These are phyloP conservation scores for Trichophyton schoenleinii DNA, from an alignment of 2,329 filamentous ascomycete genomes.

Conservation along the genomic window DNA sequence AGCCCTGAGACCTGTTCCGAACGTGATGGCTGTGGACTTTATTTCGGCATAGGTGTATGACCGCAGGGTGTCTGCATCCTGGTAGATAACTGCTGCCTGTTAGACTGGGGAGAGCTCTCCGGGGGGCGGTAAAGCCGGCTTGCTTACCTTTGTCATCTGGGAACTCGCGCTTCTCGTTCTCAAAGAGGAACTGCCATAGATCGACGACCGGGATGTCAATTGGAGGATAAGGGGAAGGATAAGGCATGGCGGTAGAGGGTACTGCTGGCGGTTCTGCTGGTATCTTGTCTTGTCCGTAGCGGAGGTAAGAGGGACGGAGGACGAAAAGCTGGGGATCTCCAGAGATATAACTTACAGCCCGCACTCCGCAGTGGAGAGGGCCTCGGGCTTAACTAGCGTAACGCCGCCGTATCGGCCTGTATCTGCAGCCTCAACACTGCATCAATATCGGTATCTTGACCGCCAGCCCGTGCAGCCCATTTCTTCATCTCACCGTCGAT, in stretches of 20 bases:
- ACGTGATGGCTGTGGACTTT: conserved; percentile 54
- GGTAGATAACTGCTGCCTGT: conserved; percentile 54
- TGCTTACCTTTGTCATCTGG: conserved; percentile 58
- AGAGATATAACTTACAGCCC: not conserved
- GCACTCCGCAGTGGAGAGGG: not conserved
- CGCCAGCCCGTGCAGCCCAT: not conserved
- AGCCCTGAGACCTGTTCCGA: conserved; percentile 66
- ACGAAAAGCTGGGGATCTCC: not conserved
- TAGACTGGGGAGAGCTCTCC: not conserved
- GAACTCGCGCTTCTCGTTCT: conserved; percentile 51
- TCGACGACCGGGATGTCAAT: conserved; percentile 62
- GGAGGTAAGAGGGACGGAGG: not conserved
- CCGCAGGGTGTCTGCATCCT: conserved; percentile 57
- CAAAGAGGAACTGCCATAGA: conserved; percentile 67
- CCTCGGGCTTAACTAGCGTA: not conserved
- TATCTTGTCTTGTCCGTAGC: too few relatives aligned
- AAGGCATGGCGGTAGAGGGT: conserved; percentile 46
- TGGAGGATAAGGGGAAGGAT: conserved; percentile 51
- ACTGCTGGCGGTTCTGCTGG: not conserved
- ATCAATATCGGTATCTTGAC: not conserved
- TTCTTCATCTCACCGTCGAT: not conserved
- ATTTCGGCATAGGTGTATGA: conserved; percentile 60
- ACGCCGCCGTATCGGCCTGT: not conserved
- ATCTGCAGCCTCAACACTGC: not conserved
- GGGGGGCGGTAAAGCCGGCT: not conserved